Evolutionary conservation across 164 flowering plant genomes (phyloP), one percentile per base, ranked within the genome.

Genomic region (Stephania yunnanensis): DNA sequence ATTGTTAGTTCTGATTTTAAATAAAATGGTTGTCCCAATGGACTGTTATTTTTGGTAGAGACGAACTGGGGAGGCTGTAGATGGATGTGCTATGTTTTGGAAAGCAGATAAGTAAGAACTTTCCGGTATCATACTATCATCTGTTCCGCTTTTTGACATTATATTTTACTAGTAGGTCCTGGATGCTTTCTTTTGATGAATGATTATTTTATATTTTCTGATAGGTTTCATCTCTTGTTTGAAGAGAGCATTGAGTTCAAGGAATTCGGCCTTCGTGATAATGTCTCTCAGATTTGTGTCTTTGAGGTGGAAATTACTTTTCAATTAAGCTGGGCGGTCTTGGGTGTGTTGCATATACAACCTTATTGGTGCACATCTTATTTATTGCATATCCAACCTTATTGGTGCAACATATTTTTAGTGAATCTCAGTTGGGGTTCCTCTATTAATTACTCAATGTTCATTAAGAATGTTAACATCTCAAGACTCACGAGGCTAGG

Each of bases 71-170:
- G 83, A 75, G 58, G 15, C 78, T 25, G 78, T 81, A 36, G 94
- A 90, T 78, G 94, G 94, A 31, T 90, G 94, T 83, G 92, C 94
- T 52, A 83, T 83, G 80, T 87, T 89, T 74, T 90, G 94, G 94
- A 90, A 86, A 80, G 81, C 80, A 20, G 79, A 86, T 70, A 73
- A 67, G 93, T 90, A 75, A 79, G 85, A 44, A 69, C 36, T 48
- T 61, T 31, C 68, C 15, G 11, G 22, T 68, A 7, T 44, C 13
- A 50, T 68, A 45, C 68, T 20, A 17, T 61, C 29, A 12, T 71
- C n/a, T 46, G 12, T 70, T 15, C 42, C 42, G 42, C 42, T 36
- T 36, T 1, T 36, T 55, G 6, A 20, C 22, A 70, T 25, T 71
- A 58, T 70, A 4, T 17, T 71, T 29, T 66, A 11, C 17, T n/a